Base-by-base conservation (phyloP, 2,329 filamentous ascomycete genomes). In the Trichoderma endophyticum region DNA sequence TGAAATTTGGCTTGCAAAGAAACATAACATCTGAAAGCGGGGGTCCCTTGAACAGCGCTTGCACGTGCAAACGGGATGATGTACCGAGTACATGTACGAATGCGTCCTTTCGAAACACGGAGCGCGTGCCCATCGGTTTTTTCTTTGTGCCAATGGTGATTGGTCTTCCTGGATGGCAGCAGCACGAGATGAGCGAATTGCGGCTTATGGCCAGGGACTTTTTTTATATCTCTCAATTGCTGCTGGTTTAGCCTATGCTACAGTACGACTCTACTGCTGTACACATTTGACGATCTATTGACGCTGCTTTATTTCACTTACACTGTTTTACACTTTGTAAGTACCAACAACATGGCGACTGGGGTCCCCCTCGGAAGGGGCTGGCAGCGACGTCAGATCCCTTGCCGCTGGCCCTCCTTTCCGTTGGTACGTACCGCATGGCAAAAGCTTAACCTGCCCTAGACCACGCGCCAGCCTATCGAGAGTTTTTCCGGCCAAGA, bases 361-460 rank as follows among this genome's bases (percentile, higher is more conserved):
- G 51, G 69, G 66, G 36, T 28, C 36, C 48, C 43, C 66, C 66
- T 59, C 54, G 32, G 66, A 61, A 70, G 30, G 51, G 57, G 56
- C 66, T 70, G 48, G 43, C 39, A 66, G 32, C 51, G 69, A 71
- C 54, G 69, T 71, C 69, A 71, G 69, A 71, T 65, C 69, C 48
- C 61, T 71, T 56, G 69, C 69, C 60, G 69, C 32, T 65, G 51
- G 69, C 60, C 69, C 60, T 57, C 69, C 60, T 43, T 48, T 64
- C 59, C 34, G 32, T 32, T 48, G 30, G 54, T 51, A 51, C 56
- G 51, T 60, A 60, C 66, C 66, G 54, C 64, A 36, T 54, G 57
- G 61, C 43, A 66, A 65, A 71, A 71, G 69, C 69, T 71, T 71
- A 71, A 71, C 62, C 60, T 59, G 48, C 48, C 61, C 61, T 65